Base-by-base conservation (phyloP, 2,329 filamentous ascomycete species). In the Parascedosporium putredinis region DNA sequence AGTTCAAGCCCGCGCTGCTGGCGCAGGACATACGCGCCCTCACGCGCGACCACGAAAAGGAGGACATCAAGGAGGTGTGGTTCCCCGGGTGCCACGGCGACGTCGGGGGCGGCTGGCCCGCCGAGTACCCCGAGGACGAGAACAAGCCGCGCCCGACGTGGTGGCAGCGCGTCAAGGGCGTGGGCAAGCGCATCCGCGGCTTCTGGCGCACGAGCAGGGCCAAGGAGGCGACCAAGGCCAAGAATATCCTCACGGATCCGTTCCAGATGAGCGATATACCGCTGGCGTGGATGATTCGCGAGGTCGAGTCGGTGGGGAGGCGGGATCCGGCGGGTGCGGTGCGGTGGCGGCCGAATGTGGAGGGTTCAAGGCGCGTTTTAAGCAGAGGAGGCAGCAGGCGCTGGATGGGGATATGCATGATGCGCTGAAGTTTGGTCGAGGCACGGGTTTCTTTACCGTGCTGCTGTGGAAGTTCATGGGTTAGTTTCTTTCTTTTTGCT, bases 21-120 rank as follows among this genome's bases (percentile, higher is more conserved):
- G 62, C 65, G 0, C 68, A 70, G 50, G 69, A 72, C 29, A 63
- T 64, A 18, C 58, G 60, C 3, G 54, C 54, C 20, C 52, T 53
- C 1, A 42, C 60, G 1, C 51, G 59, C 14, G 49, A 57, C 1
- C 24, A 33, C 29, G 68, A 27, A 8, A 52, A 60, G 2, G 69
- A 72, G 25, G 67, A 72, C 48, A 62, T 74, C 51, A 59, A 60
- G 45, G 74, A 78, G 53, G 71, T 78, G 42, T 78, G 74, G 73
- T 78, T 78, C 53, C 68, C 74, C 0, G 75, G 75, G 1, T 70
- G 70, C 49, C 75, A 78, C 50, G 69, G 70, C 8, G 74, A 78
- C 49, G 67, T 78, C 8, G 75, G 75, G 2, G 75, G 75, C 1
- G 75, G 75, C 0, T 78, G 73, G 69, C 65, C 66, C 0, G 62